Evolutionary conservation across 169 alveolate genomes (phyloP).

Genomic region (Cryptosporidium felis): DNA sequence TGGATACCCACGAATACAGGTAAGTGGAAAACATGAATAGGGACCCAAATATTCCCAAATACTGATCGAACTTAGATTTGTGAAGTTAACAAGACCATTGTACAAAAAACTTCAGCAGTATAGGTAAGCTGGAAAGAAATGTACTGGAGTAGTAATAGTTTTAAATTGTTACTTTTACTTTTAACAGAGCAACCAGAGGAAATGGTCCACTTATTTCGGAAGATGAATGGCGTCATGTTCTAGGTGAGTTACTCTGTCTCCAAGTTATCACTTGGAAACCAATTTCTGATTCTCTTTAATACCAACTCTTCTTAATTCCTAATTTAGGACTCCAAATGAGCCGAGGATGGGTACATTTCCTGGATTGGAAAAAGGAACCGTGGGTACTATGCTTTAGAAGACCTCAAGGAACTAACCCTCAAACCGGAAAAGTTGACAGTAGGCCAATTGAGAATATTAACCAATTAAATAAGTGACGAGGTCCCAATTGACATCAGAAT

Average conservation of each 20-base stretch:
- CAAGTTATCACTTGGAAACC: neutral
- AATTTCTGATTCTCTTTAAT: neutral
- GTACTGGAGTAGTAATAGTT: no score
- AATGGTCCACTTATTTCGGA: constrained; percentile 61
- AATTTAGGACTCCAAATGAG: constrained; percentile 69
- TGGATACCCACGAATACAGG: constrained; percentile 71
- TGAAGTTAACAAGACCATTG: constrained; percentile 57
- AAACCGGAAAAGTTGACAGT: constrained; percentile 57
- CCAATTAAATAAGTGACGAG: constrained; percentile 9
- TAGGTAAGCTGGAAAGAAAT: constrained; percentile 39
- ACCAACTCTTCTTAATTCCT: no score
- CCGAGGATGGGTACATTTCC: constrained; percentile 67
- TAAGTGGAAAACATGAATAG: neutral
- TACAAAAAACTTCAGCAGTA: constrained; percentile 66
- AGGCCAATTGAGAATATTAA: neutral
- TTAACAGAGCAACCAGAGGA: constrained; percentile 63
- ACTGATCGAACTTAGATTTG: constrained; percentile 21
- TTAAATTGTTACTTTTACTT: no score
- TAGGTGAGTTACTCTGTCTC: constrained; percentile 28
- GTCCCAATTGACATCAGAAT: no score
- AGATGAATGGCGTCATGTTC: constrained; percentile 71
- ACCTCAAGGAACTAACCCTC: constrained; percentile 69
- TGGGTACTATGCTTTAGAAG: constrained; percentile 69
- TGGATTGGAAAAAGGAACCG: constrained; percentile 69
- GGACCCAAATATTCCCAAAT: neutral